phyloP scores from a whole-genome alignment of 1,139 yeast genomes.

The Blastobotrys ciferrii region DNA sequence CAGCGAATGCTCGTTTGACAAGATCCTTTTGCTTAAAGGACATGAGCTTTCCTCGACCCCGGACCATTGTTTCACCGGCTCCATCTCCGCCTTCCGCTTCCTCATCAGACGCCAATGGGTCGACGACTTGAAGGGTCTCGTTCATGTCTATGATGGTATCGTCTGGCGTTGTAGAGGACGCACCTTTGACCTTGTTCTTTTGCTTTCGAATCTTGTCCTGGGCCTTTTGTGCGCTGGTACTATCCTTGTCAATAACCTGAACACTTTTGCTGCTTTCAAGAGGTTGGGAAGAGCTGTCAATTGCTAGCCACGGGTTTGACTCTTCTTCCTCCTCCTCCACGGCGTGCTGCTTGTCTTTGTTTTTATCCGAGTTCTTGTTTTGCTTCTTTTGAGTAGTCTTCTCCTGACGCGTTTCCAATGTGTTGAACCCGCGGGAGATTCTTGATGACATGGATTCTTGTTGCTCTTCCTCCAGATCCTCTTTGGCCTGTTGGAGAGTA shows the following conservation, averaged over 20 bases:
- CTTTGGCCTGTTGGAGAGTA: constrained; percentile 34
- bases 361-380: constrained; percentile 10
- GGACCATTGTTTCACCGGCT: constrained; percentile 37
- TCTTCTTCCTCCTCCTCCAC: constrained; percentile 15
- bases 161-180: constrained; percentile 30
- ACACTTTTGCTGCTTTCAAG: constrained; percentile 32
- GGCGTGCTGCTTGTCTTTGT: constrained; percentile 10
- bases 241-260: constrained; percentile 54
- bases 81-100: constrained; percentile 33
- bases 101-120: constrained; percentile 39
- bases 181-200: constrained; percentile 39
- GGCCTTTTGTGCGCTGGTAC: constrained; percentile 48
- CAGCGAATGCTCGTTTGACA: constrained; percentile 91
- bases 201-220: constrained; percentile 51
- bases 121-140: constrained; percentile 44
- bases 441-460: constrained; percentile 42
- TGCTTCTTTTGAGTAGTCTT: constrained; percentile 10
- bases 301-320: constrained; percentile 69
- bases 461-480: constrained; percentile 50
- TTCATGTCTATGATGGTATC: constrained; percentile 50
- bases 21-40: constrained; percentile 78
- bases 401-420: background rate
- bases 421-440: constrained; percentile 1
- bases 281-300: constrained; percentile 33
- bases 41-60: constrained; percentile 25